These are phyloP conservation scores for Dactylonectria estremocensis DNA, from an alignment of 2,329 filamentous ascomycete species.

Conservation along the genomic window DNA sequence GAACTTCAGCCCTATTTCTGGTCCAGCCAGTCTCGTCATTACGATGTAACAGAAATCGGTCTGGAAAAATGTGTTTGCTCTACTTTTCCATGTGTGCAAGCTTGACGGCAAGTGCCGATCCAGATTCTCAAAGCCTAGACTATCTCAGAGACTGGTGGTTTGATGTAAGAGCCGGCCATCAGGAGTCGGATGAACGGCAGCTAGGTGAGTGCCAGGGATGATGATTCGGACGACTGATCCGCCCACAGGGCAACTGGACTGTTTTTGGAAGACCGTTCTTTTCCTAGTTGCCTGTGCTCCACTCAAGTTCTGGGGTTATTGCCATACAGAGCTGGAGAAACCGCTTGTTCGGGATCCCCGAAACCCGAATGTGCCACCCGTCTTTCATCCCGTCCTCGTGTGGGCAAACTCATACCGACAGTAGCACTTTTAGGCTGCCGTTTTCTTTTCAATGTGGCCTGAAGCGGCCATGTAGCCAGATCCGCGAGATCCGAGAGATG, in stretches of 20 bases:
- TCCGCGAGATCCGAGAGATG: not conserved
- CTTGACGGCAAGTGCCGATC: not conserved
- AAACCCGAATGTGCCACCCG: not conserved
- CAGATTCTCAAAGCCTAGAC: not conserved
- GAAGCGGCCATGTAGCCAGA: not conserved
- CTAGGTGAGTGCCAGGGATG: not conserved
- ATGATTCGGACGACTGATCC: not conserved
- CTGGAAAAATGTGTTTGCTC: not conserved
- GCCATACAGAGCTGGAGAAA: not conserved
- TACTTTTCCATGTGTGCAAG: not conserved
- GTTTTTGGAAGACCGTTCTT: not conserved
- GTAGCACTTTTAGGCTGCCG: not conserved
- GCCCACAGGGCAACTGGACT: not conserved
- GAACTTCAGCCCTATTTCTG: not conserved
- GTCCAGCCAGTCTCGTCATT: not conserved
- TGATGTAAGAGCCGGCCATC: not conserved
- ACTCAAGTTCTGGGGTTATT: not conserved
- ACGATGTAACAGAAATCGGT: not conserved
- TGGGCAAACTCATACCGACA: not conserved
- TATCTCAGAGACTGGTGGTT: too few relatives aligned
- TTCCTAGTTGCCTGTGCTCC: not conserved
- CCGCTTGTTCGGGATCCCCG: not conserved
- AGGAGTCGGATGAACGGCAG: not conserved
- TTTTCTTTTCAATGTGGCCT: not conserved
- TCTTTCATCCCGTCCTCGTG: not conserved